Conservation (phyloP, 768 basidiomycete species). For the Phallus indusiatus region DNA sequence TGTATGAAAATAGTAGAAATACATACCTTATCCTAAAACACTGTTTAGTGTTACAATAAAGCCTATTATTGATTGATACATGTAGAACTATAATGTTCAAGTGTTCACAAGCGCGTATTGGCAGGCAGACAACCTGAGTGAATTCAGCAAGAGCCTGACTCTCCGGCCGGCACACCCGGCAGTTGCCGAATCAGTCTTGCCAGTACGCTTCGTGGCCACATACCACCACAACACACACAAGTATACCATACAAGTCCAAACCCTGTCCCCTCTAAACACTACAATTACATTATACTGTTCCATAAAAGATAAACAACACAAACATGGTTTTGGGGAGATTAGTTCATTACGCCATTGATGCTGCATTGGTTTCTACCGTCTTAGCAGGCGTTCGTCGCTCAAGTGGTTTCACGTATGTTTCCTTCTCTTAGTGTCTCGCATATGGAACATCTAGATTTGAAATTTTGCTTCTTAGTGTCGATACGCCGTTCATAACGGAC, state of each 20-base stretch:
- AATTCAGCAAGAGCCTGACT: background rate
- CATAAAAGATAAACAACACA: background rate
- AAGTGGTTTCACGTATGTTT: conserved; percentile 79
- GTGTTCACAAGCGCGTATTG: too few relatives aligned
- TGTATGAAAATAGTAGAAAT: too few relatives aligned
- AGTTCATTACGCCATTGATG: conserved; percentile 77
- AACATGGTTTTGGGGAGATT: conserved; percentile 57
- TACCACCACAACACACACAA: background rate
- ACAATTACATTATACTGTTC: background rate
- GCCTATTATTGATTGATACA: too few relatives aligned
- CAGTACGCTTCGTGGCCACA: background rate
- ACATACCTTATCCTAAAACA: too few relatives aligned
- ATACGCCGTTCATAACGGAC: conserved; percentile 65
- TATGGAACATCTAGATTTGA: background rate
- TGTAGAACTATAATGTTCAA: too few relatives aligned
- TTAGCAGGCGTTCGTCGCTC: conserved; percentile 86
- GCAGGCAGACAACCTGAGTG: too few relatives aligned
- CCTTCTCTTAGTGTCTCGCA: background rate
- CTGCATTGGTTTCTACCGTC: conserved; percentile 77
- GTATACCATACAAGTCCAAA: background rate
- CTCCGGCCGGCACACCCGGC: background rate
- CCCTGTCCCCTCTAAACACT: background rate
- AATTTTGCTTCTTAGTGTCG: conserved; percentile 36
- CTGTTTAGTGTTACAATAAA: too few relatives aligned
- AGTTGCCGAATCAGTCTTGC: background rate